Percentiles rank a stretch among this genome's conserved stretches.
phyloP scores from a whole-genome alignment of 192 early-diverging fungal species.

The Pilobolus umbonatus region DNA sequence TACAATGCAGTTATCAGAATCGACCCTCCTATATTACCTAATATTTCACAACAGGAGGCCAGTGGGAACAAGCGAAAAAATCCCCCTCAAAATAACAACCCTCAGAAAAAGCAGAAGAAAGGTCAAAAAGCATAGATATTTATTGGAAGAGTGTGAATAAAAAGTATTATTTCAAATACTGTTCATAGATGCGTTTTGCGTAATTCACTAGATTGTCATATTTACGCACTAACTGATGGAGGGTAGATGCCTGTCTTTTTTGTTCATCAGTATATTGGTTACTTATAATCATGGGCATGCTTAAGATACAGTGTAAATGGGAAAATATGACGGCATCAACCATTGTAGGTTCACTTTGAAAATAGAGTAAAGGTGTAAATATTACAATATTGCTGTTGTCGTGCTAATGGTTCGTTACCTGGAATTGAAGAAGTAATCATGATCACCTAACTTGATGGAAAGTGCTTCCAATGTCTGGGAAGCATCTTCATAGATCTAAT shows the following conservation, averaged over 20 bases:
- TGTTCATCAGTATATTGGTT: conserved; percentile 16
- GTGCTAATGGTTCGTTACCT: conserved; percentile 30
- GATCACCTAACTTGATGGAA: conserved; percentile 42
- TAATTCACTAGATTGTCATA: conserved; percentile 52
- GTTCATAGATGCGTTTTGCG: conserved; percentile 29
- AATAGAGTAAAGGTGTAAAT: conserved; percentile 1
- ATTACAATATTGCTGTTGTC: neutral
- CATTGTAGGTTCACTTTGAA: conserved; percentile 40
- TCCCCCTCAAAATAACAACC: neutral
- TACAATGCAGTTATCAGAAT: conserved; percentile 18
- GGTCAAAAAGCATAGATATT: neutral
- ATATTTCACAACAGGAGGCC: neutral
- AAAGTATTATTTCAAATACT: conserved; percentile 23
- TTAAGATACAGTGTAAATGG: conserved; percentile 52
- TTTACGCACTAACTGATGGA: conserved; percentile 40
- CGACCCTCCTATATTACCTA: neutral
- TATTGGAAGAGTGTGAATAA: neutral
- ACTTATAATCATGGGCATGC: conserved; percentile 20
- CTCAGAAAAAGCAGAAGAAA: neutral
- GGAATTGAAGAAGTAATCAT: conserved; percentile 45
- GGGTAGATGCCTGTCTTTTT: conserved; percentile 28
- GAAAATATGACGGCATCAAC: conserved; percentile 58
- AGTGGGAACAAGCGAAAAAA: neutral
- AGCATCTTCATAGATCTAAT: conserved; percentile 54
- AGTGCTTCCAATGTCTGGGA: conserved; percentile 44